These are phyloP conservation scores for Cryphonectria naterciae DNA, from an alignment of 2,329 filamentous ascomycete species.

Conservation along the genomic window DNA sequence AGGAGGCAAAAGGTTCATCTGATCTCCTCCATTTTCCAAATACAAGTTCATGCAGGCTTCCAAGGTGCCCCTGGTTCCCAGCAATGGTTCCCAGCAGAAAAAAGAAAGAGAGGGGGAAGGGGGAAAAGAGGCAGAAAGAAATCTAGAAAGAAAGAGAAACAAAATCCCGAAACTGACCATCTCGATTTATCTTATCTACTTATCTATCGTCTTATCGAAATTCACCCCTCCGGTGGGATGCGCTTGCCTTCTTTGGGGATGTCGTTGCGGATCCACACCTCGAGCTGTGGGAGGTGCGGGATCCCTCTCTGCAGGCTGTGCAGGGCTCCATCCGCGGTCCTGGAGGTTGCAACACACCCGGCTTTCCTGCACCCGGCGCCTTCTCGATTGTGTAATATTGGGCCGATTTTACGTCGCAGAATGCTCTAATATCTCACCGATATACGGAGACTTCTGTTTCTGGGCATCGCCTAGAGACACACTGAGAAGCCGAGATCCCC, in stretches of 20 bases:
- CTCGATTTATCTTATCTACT: not conserved
- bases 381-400: constrained; percentile 1
- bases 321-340: not conserved
- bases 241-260: not conserved
- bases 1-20: not conserved
- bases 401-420: constrained; percentile 1
- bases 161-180: not conserved
- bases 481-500: not conserved
- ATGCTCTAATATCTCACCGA: constrained; percentile 2
- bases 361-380: not conserved
- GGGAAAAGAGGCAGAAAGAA: not conserved
- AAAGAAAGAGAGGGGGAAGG: not conserved
- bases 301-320: not conserved
- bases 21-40: not conserved
- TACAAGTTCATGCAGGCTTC: not conserved
- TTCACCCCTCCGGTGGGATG: not conserved
- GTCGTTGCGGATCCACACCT: not conserved
- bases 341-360: not conserved
- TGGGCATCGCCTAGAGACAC: not conserved
- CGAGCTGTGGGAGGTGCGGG: not conserved
- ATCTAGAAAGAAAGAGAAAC: not conserved
- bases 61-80: not conserved
- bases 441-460: not conserved
- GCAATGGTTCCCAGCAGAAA: not conserved
- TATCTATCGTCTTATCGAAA: not conserved